Percentiles rank a stretch among this genome's conserved stretches.
Conservation (phyloP, 768 basidiomycete genomes). For the Boletellus sp. region DNA sequence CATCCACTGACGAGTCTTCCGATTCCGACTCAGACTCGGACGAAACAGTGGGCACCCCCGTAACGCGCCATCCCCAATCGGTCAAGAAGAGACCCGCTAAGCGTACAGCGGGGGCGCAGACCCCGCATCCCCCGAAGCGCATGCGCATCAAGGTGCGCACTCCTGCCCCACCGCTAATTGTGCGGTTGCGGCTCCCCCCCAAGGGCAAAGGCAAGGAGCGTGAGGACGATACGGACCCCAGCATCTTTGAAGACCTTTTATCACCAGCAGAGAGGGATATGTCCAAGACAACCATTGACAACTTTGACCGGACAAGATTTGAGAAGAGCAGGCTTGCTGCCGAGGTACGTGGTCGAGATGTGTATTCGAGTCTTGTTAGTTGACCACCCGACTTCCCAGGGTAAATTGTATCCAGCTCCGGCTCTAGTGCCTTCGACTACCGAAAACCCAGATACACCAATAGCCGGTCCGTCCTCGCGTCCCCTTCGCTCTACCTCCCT, state of each 20-base stretch:
- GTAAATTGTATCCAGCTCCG: constrained; percentile 46
- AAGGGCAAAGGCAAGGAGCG: constrained; percentile 67
- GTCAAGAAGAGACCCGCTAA: constrained; percentile 30
- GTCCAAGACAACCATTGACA: constrained; percentile 58
- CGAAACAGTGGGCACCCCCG: constrained; percentile 14
- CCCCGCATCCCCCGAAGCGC: constrained; percentile 40
- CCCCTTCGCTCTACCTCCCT: constrained; percentile 59
- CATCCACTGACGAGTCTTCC: constrained; percentile 33
- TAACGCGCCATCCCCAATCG: constrained; percentile 10
- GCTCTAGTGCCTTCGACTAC: constrained; percentile 30
- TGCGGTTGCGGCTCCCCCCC: constrained; percentile 55
- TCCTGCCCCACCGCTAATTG: constrained; percentile 35
- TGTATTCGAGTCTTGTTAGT: neutral
- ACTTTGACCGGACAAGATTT: constrained; percentile 64
- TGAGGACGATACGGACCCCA: constrained; percentile 57
- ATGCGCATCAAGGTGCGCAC: constrained; percentile 42
- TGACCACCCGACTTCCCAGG: constrained; percentile 32
- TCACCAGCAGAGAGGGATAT: constrained; percentile 66
- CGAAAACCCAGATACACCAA: constrained; percentile 35
- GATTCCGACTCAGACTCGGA: constrained; percentile 31
- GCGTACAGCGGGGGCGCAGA: constrained; percentile 19
- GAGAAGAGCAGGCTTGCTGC: constrained; percentile 67
- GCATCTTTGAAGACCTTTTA: constrained; percentile 85
- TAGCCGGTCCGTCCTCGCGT: constrained; percentile 57
- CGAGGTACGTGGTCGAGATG: constrained; percentile 51